Evolutionary conservation across 495 filamentous ascomycete genomes (phyloP), one percentile per base, ranked within the genome.

Genomic region (Podospora comata): DNA sequence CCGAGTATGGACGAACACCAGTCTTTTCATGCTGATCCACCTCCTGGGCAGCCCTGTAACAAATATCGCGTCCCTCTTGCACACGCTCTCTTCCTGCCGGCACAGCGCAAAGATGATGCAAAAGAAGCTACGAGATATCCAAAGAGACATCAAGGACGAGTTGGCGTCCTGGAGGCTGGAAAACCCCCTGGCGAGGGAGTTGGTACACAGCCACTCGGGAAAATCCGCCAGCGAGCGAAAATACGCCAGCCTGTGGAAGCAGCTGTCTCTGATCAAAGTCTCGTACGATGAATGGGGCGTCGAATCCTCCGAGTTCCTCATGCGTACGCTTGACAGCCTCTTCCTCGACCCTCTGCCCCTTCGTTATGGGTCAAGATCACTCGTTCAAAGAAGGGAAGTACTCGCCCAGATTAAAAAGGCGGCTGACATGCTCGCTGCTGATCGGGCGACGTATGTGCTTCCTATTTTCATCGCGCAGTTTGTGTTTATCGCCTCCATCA

Each of bases 391-490:
- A n/a, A 28, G 27, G 34, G 20, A 9, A 6, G 32, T 58, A 0
- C 30, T 61, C 7, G 20, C 32, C 0, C 54, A 60, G 60, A 54
- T 71, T 16, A 5, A 62, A 15, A 53, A 18, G 15, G 34, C 69
- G 7, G 65, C 65, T 16, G 60, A 63, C 11, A 13, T 48, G 2
- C 65, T 71, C 11, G 69, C 69, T 2, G 69, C 69, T 1, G 69
- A 71, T 48, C 6, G 69, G 34, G 19, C 69, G 1, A 71, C 69
- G 20, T 67, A 61, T 30, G 32, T 67, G 32, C 58, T 71, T 5
- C 69, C 69, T 34, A 60, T 71, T 26, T 65, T 71, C 62, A 58
- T 65, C 65, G 66, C 69, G 3, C 62, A 65, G 48, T n/a, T 62
- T 1, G 56, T 59, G 1, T 71, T 71, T 54, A 58, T 71, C 26